phyloP scores from a whole-genome alignment of 495 filamentous ascomycete species.

The Lepidopterella palustris region DNA sequence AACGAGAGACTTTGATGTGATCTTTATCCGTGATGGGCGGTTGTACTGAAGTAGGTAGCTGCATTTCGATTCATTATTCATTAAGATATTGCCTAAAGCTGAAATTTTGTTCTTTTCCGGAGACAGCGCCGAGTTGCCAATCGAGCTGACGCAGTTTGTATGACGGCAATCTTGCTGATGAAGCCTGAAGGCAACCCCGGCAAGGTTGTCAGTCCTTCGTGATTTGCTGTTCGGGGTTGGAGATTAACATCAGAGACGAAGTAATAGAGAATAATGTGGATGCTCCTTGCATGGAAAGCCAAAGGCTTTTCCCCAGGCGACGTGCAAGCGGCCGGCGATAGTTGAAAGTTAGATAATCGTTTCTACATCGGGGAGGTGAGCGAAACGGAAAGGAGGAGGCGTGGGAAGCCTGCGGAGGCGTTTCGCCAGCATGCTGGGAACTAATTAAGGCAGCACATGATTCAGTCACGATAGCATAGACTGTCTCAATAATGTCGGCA shows the following conservation, averaged over 20 bases:
- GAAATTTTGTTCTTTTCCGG: background rate
- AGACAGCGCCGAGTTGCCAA: background rate
- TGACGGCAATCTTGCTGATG: background rate
- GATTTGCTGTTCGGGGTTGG: background rate
- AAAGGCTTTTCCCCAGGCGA: conserved; percentile 4
- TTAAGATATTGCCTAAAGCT: background rate
- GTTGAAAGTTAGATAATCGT: conserved; percentile 12
- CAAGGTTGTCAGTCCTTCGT: background rate
- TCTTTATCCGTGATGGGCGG: background rate
- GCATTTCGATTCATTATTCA: no score
- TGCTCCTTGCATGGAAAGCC: conserved; percentile 2
- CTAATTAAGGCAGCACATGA: conserved; percentile 22
- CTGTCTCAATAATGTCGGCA: background rate
- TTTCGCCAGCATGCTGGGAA: conserved; percentile 22
- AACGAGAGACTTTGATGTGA: background rate
- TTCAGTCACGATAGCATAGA: conserved; percentile 18
- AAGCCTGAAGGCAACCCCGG: background rate
- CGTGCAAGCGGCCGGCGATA: background rate
- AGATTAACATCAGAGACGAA: background rate
- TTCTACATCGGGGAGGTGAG: conserved; percentile 14
- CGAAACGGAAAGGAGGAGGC: conserved; percentile 4
- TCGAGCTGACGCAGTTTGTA: background rate
- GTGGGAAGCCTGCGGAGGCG: conserved; percentile 18
- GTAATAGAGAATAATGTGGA: background rate
- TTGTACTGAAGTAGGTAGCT: background rate